These are phyloP conservation scores for Waltergamsia citrina DNA, from an alignment of 2,329 filamentous ascomycete genomes.

Conservation along the genomic window DNA sequence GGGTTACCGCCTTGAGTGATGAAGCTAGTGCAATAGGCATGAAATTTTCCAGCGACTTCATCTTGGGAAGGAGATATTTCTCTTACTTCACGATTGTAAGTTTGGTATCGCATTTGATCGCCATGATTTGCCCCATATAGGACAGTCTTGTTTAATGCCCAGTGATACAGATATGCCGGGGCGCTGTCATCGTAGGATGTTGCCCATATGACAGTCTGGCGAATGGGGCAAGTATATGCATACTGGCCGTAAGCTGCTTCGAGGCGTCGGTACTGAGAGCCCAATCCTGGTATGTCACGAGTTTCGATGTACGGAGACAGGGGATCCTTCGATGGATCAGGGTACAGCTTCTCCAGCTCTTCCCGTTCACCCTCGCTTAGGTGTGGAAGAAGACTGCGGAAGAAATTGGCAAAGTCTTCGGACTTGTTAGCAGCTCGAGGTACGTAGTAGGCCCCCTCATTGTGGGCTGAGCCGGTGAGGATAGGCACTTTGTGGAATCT, in stretches of 20 bases:
- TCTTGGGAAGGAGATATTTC: constrained; percentile 21
- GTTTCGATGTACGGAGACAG: constrained; percentile 19
- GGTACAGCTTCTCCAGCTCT: constrained; percentile 18
- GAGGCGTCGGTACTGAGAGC: constrained; percentile 32
- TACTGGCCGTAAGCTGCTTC: constrained; percentile 33
- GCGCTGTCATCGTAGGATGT: constrained; percentile 17
- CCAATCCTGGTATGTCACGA: constrained; percentile 24
- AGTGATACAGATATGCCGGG: constrained; percentile 18
- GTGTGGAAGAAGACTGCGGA: constrained; percentile 15
- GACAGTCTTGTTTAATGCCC: constrained; percentile 21
- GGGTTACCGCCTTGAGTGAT: constrained; percentile 23
- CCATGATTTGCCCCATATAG: constrained; percentile 26
- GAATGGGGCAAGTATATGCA: constrained; percentile 32
- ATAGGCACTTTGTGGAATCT: constrained; percentile 20
- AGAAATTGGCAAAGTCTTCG: constrained; percentile 15
- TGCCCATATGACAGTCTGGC: constrained; percentile 30
- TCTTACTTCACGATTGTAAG: constrained; percentile 25
- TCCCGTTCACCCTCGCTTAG: constrained; percentile 21
- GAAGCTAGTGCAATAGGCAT: constrained; percentile 25
- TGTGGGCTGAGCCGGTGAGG: constrained; percentile 16
- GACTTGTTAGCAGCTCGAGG: constrained; percentile 9
- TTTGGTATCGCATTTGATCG: constrained; percentile 25
- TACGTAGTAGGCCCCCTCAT: constrained; percentile 19
- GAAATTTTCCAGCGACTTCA: constrained; percentile 22
- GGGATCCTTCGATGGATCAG: constrained; percentile 20